Evolutionary conservation across 306 rosid genomes (phyloP).

Genomic region (Cajanus cajan): DNA sequence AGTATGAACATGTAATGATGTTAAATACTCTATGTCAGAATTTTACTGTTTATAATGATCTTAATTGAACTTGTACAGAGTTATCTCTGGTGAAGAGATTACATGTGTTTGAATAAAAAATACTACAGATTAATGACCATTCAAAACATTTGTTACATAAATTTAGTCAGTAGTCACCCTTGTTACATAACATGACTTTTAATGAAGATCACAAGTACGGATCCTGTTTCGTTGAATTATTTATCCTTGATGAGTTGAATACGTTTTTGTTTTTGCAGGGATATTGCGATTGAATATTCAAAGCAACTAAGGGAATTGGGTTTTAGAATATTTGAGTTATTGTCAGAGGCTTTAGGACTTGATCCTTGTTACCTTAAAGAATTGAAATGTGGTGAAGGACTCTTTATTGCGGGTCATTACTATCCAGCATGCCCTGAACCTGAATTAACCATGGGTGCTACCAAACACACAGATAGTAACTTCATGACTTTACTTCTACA

Average conservation of each 20-base stretch:
- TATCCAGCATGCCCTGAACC: slow-evolving; percentile 53
- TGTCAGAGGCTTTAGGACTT: slow-evolving; percentile 40
- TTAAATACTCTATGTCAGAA: no score
- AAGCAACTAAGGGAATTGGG: slow-evolving; percentile 39
- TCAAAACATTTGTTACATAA: not conserved
- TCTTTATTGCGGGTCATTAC: slow-evolving; percentile 36
- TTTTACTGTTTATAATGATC: no score
- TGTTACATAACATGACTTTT: not conserved
- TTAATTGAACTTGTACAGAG: no score
- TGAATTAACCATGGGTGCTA: slow-evolving; percentile 42
- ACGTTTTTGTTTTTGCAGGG: slow-evolving; percentile 21
- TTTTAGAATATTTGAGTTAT: slow-evolving; percentile 34
- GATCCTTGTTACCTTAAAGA: slow-evolving; percentile 31
- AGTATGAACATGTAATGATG: no score
- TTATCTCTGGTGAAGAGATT: no score
- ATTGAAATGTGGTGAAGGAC: slow-evolving; percentile 38
- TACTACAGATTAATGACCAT: no score
- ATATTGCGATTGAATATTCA: slow-evolving; percentile 42
- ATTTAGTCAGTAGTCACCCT: not conserved
- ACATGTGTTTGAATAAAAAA: no score
- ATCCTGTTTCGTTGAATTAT: not conserved
- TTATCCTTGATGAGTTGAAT: not conserved
- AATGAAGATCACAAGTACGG: not conserved
- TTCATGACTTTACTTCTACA: slow-evolving; percentile 51
- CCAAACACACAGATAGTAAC: slow-evolving; percentile 40